Evolutionary conservation across 371 early-diverging fungal genomes (phyloP), one percentile per base, ranked within the genome.

Genomic region (Haplosporangium sp.): DNA sequence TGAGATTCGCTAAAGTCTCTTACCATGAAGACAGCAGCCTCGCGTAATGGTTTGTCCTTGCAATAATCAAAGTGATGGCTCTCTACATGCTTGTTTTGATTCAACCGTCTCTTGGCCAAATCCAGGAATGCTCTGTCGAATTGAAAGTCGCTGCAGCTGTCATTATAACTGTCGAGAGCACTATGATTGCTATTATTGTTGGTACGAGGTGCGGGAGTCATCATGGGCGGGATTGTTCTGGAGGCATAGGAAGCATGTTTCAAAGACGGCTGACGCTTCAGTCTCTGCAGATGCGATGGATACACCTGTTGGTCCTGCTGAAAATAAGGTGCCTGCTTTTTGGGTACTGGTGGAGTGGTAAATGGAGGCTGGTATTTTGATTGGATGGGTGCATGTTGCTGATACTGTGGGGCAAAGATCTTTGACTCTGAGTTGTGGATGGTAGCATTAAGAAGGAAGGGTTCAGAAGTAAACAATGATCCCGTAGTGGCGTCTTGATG

Each of bases 1-100:
- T 5, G 46, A 46, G 8, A 41, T 16, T 13, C 23, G n/a, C 0
- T 54, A 38, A 13, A 45, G 5, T 37, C 37, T 48, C 55, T 62
- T 58, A 79, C 80, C 73, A 79, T 79, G 12, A 72, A 43, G 47
- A 79, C 69, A 14, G 80, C 73, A 40, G 80, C 80, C 50, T 79
- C 80, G 9, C 73, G 69, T 48, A 79, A 43, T 5, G 80, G 80
- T 14, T 69, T 68, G 21, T 79, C 80, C 21, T 68, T 59, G 48
- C 73, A 73, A 45, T 79, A 72, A 40, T 79, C 80, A 50, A 79
- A 79, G n/a, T 79, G 66, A 52, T 76, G 71, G 18, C 62, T 60
- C 9, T 38, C 38, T 16, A 57, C 54, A 12, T 56, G 36, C 59
- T 47, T 70, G 9, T 55, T 57, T 5, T 56, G 63, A 12, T 59